Conservation (phyloP, 2,329 filamentous ascomycete genomes). For the Alternaria longipes region DNA sequence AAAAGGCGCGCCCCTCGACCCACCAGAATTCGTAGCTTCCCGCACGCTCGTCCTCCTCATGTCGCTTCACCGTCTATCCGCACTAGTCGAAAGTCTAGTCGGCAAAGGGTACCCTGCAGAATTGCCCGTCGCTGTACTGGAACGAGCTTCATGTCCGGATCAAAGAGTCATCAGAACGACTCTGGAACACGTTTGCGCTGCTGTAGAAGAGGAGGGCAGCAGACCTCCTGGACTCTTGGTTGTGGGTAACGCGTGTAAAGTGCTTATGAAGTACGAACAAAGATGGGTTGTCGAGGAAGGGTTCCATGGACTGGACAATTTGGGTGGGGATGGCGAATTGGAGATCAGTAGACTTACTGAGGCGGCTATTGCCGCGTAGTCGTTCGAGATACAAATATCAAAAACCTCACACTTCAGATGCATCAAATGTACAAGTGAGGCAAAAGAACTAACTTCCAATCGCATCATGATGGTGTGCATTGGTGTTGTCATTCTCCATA, state of each 20-base stretch:
- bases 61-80: slow-evolving; percentile 85
- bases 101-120: slow-evolving; percentile 69
- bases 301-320: slow-evolving; percentile 73
- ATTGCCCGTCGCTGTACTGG: slow-evolving; percentile 93
- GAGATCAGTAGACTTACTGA: slow-evolving; percentile 29
- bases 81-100: slow-evolving; percentile 73
- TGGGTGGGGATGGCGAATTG: slow-evolving; percentile 35
- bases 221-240: slow-evolving; percentile 89
- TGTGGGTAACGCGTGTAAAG: slow-evolving; percentile 83
- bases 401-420: not conserved
- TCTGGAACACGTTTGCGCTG: slow-evolving; percentile 77
- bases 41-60: slow-evolving; percentile 94
- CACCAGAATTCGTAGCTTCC: slow-evolving; percentile 77
- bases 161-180: slow-evolving; percentile 93
- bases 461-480: not conserved
- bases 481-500: not conserved
- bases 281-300: slow-evolving; percentile 90
- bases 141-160: slow-evolving; percentile 92
- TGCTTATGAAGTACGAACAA: slow-evolving; percentile 69
- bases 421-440: not conserved
- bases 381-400: not conserved
- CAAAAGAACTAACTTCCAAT: not conserved
- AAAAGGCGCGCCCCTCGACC: slow-evolving; percentile 83
- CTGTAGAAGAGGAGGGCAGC: slow-evolving; percentile 88
- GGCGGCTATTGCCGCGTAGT: slow-evolving; percentile 15